phyloP scores from a whole-genome alignment of 345 rosid genomes.

The Syzygium jambos region DNA sequence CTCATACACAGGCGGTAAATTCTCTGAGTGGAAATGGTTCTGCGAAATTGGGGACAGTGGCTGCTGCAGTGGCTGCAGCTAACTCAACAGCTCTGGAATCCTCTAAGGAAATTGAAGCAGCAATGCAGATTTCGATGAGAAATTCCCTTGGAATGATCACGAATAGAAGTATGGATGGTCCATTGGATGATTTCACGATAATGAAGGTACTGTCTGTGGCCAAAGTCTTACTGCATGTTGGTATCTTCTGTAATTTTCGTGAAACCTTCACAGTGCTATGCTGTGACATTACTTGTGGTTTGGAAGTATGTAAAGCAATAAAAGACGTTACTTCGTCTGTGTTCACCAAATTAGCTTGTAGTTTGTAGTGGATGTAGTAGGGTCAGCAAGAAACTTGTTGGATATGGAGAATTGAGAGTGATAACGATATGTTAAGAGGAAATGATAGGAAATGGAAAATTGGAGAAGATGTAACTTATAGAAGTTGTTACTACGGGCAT shows the following conservation, averaged over 20 bases:
- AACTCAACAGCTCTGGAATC: slow-evolving; percentile 87
- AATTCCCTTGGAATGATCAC: slow-evolving; percentile 60
- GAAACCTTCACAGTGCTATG: neutral
- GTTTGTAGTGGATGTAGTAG: neutral
- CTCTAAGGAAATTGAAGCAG: slow-evolving; percentile 93
- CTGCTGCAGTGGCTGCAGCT: slow-evolving; percentile 91
- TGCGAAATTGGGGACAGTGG: slow-evolving; percentile 75
- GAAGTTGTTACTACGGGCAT: neutral
- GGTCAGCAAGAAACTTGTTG: neutral
- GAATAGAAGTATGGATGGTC: slow-evolving; percentile 50
- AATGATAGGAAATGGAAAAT: neutral
- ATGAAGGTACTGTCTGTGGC: slow-evolving; percentile 52
- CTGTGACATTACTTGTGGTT: neutral
- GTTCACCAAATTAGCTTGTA: neutral
- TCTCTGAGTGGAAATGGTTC: slow-evolving; percentile 80
- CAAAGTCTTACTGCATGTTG: neutral
- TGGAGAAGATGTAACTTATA: neutral
- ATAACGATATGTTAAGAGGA: neutral
- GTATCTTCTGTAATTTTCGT: neutral
- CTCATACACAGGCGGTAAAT: slow-evolving; percentile 90
- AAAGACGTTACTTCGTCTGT: neutral
- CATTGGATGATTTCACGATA: slow-evolving; percentile 84
- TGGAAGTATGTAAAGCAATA: neutral
- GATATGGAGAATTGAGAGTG: neutral
- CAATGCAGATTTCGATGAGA: slow-evolving; percentile 95